Base-by-base conservation (phyloP, 106 monocot species). In the Narthecium ossifragum region DNA sequence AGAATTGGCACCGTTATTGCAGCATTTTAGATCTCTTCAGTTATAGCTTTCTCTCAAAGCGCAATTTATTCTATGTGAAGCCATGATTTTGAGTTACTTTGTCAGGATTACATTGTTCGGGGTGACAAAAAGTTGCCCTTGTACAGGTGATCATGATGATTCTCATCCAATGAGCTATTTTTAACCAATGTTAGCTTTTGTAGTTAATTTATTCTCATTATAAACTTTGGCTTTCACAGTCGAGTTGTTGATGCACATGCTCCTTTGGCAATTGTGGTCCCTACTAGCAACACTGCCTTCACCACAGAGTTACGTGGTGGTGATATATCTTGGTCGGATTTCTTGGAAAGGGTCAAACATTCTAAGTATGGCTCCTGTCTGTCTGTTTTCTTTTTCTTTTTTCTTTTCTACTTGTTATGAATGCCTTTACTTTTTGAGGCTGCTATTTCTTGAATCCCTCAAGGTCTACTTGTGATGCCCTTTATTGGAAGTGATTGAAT, bases 211-310 rank as follows among this genome's bases (percentile, higher is more conserved):
- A 61, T 31, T 43, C 53, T 71, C 12, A 66, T 51, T 24, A 31
- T 54, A 53, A 37, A 34, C 13, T 51, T 55, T 55, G 26, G 49
- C 64, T 70, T 17, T 57, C 70, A 55, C 86, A 96, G 94, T 53
- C 83, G 75, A 82, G 90, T 96, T 57, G 61, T 90, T 65, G 94
- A 96, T 64, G 82, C 94, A 56, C 30, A 74, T 70, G 77, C 90
- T 75, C 94, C 94, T 21, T 40, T 64, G 64, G 86, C 90, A 34
- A 79, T 96, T 65, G 90, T 96, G 49, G 36, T 90, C n/a, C 70
- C 89, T 64, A 24, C 73, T 62, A 77, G 60, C 60, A 72, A 51
- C 5, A 68, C 75, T 36, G 69, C 57, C 41, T 43, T 60, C 31
- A 47, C 23, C 13, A 59, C 27, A 20, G 67, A 75, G 15, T 33